Base-by-base conservation (phyloP, 2,329 filamentous ascomycete species). In the Nemania sp. region DNA sequence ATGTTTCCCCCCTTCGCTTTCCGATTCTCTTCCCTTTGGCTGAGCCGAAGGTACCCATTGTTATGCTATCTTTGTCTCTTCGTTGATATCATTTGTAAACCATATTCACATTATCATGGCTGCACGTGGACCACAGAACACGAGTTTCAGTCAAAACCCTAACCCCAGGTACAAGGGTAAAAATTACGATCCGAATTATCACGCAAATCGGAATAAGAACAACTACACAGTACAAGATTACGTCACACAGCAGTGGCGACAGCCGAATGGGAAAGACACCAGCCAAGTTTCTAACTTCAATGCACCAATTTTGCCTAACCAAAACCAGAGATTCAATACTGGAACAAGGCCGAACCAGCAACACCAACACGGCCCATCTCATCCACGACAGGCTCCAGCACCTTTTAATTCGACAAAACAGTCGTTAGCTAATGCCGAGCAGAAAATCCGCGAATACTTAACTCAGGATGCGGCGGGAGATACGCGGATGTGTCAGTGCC, bases 151-250 rank as follows among this genome's bases (percentile, higher is more conserved):
- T n/a, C n/a, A n/a, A 35, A n/a, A 20, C 7, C 45, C 27, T 8
- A 68, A 65, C 20, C 22, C 57, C 3, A 56, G 59, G 10, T 68
- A 68, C 18, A 66, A 66, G 13, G 66, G 66, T 1, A 65, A 49
- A 13, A 55, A 62, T 5, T 68, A 24, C 26, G 53, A 68, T 54
- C 66, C 66, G 13, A 55, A 68, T 29, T 66, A 62, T 49, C 22
- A 54, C 4, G 27, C 2, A 20, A 64, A n/a, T 1, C 26, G 13
- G n/a, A n/a, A n/a, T n/a, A n/a, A n/a, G 20, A 41, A 32, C 24
- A 49, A 57, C 18, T 24, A 54, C 13, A 8, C 13, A 0, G 20
- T 26, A 11, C 53, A 52, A 43, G 13, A 26, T 3, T 15, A 26
- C 20, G 8, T 24, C 3, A 3, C 26, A 29, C 18, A 56, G 22